Evolutionary conservation across 2,329 filamentous ascomycete genomes (phyloP).

Genomic region (Ophiocordyceps sinensis): DNA sequence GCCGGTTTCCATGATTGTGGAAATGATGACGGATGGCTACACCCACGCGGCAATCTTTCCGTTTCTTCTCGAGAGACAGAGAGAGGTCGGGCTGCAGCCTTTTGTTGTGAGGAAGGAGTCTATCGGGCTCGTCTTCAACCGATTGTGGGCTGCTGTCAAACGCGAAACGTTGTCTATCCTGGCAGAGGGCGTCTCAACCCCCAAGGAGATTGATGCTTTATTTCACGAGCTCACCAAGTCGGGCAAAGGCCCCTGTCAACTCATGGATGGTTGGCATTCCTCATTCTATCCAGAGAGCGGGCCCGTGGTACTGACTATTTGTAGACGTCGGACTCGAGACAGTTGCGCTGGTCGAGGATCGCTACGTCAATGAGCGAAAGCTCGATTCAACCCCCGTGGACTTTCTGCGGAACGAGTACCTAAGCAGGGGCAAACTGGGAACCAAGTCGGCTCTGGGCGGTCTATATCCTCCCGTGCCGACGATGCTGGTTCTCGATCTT

Average conservation of each 20-base stretch:
- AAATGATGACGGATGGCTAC: slow-evolving; percentile 36
- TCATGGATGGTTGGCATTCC: too few species aligned
- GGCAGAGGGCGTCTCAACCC: slow-evolving; percentile 31
- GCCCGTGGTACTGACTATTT: slow-evolving; percentile 18
- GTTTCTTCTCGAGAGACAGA: background rate
- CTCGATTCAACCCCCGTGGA: slow-evolving; percentile 26
- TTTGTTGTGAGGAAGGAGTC: slow-evolving; percentile 30
- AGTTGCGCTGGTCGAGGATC: slow-evolving; percentile 35
- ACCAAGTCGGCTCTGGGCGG: slow-evolving; percentile 26
- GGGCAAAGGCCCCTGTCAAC: background rate
- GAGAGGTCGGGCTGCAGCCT: slow-evolving; percentile 9
- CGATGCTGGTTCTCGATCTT: slow-evolving; percentile 14
- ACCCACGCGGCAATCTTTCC: slow-evolving; percentile 26
- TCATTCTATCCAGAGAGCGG: slow-evolving; percentile 1
- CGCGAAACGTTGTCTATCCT: slow-evolving; percentile 33
- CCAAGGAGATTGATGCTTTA: slow-evolving; percentile 33
- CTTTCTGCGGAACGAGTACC: slow-evolving; percentile 26
- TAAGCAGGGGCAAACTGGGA: slow-evolving; percentile 31
- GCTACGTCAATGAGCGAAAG: slow-evolving; percentile 35
- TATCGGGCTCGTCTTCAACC: slow-evolving; percentile 39
- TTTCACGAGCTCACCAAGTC: slow-evolving; percentile 19
- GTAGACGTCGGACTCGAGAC: slow-evolving; percentile 37
- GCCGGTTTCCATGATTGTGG: slow-evolving; percentile 28
- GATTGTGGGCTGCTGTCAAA: slow-evolving; percentile 42
- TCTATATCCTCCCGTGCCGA: slow-evolving; percentile 15